phyloP scores from a whole-genome alignment of 192 early-diverging fungal species.

The Linnemannia exigua region DNA sequence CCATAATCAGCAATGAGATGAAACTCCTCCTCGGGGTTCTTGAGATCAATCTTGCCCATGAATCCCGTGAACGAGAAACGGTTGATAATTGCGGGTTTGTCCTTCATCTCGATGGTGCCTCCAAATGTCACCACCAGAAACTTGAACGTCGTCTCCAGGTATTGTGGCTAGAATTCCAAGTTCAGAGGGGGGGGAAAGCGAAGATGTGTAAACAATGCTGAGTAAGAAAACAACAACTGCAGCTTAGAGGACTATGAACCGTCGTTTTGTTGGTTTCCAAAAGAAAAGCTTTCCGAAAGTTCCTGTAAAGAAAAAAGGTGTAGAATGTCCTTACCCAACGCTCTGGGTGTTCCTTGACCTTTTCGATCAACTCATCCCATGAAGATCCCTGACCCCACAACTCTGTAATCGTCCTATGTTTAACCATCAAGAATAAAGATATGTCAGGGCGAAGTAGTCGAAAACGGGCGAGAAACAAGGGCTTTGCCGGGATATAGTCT shows the following conservation, averaged over 20 bases:
- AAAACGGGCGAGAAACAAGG: not conserved
- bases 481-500: not conserved
- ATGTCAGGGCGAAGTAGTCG: not conserved
- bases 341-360: constrained; percentile 72
- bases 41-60: constrained; percentile 87
- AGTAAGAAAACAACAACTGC: no score
- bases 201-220: no score
- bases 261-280: not conserved
- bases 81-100: constrained; percentile 88
- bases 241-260: no score
- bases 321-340: constrained; percentile 60
- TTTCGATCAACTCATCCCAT: constrained; percentile 71
- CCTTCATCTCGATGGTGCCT: constrained; percentile 74
- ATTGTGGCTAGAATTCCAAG: constrained; percentile 59
- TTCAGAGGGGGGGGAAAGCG: no score
- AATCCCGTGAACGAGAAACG: constrained; percentile 89
- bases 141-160: constrained; percentile 75
- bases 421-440: not conserved
- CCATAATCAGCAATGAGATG: constrained; percentile 86
- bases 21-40: constrained; percentile 83
- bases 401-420: constrained; percentile 76
- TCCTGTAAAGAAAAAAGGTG: not conserved
- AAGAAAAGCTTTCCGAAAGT: not conserved
- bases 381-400: constrained; percentile 80
- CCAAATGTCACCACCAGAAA: constrained; percentile 85